phyloP scores from a whole-genome alignment of 192 early-diverging fungal species.

The Phycomyces nitens region DNA sequence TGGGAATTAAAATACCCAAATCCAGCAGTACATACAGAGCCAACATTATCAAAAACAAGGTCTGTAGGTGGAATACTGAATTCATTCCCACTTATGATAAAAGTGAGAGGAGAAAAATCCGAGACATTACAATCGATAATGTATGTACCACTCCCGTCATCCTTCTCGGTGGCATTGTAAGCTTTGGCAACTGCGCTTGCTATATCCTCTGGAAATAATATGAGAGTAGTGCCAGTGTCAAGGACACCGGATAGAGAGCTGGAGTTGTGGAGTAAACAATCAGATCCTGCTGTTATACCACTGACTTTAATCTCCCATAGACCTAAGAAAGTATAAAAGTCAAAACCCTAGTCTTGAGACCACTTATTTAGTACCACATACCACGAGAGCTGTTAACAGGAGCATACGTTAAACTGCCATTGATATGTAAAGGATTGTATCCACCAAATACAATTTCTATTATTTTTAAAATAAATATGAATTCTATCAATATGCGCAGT shows the following conservation, averaged over 20 bases:
- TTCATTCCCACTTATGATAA: slow-evolving; percentile 32
- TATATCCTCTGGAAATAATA: slow-evolving; percentile 43
- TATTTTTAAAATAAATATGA: neutral
- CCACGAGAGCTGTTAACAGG: slow-evolving; percentile 35
- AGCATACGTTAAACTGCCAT: slow-evolving; percentile 38
- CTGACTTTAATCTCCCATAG: slow-evolving; percentile 19
- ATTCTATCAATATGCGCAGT: neutral
- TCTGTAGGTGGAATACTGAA: slow-evolving; percentile 33
- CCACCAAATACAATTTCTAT: slow-evolving; percentile 49
- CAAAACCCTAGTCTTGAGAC: too few species aligned
- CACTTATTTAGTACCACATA: too few species aligned
- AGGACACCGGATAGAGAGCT: slow-evolving; percentile 42
- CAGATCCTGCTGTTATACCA: neutral
- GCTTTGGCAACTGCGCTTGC: slow-evolving; percentile 14
- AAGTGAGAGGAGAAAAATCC: slow-evolving; percentile 18
- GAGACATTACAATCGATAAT: slow-evolving; percentile 21
- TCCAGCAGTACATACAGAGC: slow-evolving; percentile 38
- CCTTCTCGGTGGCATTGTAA: slow-evolving; percentile 19
- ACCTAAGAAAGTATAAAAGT: too few species aligned
- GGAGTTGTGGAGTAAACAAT: neutral
- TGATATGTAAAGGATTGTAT: slow-evolving; percentile 33
- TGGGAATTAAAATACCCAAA: slow-evolving; percentile 32
- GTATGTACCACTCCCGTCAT: slow-evolving; percentile 19
- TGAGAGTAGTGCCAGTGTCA: slow-evolving; percentile 64
- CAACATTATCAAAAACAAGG: slow-evolving; percentile 31